phyloP scores from a whole-genome alignment of 2,329 filamentous ascomycete species.

The Aureobasidium sp. region DNA sequence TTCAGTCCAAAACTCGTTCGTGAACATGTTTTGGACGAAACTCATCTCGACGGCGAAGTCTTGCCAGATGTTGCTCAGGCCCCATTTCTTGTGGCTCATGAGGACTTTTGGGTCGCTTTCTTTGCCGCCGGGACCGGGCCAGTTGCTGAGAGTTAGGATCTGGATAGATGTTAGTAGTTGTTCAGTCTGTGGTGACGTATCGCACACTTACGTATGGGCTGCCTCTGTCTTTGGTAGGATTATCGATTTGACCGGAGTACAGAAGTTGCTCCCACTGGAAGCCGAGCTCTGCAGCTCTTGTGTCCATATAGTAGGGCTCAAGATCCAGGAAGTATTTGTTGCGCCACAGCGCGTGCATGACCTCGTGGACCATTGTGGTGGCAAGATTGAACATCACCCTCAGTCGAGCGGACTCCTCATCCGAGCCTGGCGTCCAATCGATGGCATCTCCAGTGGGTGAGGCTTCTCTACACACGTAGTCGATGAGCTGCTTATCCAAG shows the following conservation, averaged over 20 bases:
- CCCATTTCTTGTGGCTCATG: conserved; percentile 1
- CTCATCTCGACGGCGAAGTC: not conserved
- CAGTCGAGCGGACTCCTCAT: not conserved
- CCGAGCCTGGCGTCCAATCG: not conserved
- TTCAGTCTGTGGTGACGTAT: not conserved
- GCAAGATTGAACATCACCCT: not conserved
- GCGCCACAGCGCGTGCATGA: not conserved
- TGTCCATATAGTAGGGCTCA: not conserved
- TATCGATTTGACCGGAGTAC: not conserved
- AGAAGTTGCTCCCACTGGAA: not conserved
- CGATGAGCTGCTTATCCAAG: not conserved
- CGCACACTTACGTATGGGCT: not conserved
- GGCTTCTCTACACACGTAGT: not conserved
- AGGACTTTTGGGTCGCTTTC: not conserved
- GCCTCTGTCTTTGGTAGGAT: not conserved
- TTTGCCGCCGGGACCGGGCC: not conserved
- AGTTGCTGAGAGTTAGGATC: not conserved
- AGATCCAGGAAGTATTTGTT: not conserved
- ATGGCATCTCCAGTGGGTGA: not conserved
- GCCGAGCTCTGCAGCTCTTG: not conserved
- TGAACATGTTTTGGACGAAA: not conserved
- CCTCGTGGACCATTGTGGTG: conserved; percentile 2
- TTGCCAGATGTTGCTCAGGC: not conserved
- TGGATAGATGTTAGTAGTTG: not conserved
- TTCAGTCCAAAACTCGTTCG: not conserved